phyloP scores from a whole-genome alignment of 2,329 filamentous ascomycete genomes.

The Xylaria arbuscula region DNA sequence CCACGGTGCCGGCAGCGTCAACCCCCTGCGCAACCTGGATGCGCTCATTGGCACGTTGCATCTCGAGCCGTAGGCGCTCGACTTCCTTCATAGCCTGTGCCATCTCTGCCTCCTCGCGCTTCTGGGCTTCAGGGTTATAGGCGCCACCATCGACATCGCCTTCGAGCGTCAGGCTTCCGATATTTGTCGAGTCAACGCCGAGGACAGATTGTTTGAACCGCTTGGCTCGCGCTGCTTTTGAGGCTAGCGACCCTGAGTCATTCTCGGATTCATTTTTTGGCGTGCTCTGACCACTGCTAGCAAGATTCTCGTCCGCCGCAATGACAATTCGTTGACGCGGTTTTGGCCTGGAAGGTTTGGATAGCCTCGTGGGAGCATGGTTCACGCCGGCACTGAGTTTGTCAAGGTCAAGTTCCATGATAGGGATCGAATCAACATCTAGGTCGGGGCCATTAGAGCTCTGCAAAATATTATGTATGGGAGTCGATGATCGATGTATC shows the following conservation, averaged over 20 bases:
- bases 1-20: constrained; percentile 71
- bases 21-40: constrained; percentile 78
- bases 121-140: constrained; percentile 72
- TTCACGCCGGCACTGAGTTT: constrained; percentile 55
- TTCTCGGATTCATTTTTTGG: constrained; percentile 67
- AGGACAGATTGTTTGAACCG: constrained; percentile 74
- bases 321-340: constrained; percentile 73
- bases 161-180: constrained; percentile 78
- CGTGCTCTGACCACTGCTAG: constrained; percentile 60
- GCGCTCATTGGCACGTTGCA: constrained; percentile 83
- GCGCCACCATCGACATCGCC: constrained; percentile 54
- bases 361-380: constrained; percentile 48
- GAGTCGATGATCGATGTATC: constrained; percentile 74
- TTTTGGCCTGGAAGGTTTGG: constrained; percentile 51
- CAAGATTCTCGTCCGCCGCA: constrained; percentile 78
- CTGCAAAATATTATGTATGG: constrained; percentile 80
- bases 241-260: constrained; percentile 56
- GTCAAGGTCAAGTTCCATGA: constrained; percentile 89
- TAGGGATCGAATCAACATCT: constrained; percentile 94
- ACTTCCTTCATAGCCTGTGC: constrained; percentile 87
- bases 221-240: constrained; percentile 60
- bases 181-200: constrained; percentile 86
- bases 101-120: constrained; percentile 89
- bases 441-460: constrained; percentile 80
- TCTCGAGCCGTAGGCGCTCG: constrained; percentile 85